Conservation (phyloP, 345 rosid genomes). For the Hevea brasiliensis region DNA sequence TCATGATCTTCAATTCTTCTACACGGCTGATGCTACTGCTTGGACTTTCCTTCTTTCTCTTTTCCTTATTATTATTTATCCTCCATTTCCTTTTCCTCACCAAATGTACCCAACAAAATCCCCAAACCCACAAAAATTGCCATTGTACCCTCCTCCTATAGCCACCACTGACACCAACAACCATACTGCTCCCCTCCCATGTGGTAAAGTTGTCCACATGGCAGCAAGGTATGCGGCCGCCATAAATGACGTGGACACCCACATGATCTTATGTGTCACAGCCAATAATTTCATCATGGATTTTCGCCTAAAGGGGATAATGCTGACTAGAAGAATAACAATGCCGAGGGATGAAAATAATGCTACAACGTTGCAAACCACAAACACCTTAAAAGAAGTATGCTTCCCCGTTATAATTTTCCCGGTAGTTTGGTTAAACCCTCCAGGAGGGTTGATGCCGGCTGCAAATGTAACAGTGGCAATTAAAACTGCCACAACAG, state of each 20-base stretch:
- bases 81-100: slow-evolving; percentile 48
- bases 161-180: slow-evolving; percentile 31
- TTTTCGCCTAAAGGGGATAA: slow-evolving; percentile 56
- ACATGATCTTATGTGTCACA: slow-evolving; percentile 58
- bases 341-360: slow-evolving; percentile 51
- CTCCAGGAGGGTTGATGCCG: slow-evolving; percentile 75
- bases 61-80: slow-evolving; percentile 16
- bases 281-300: slow-evolving; percentile 44
- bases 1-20: slow-evolving; percentile 35
- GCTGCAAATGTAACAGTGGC: slow-evolving; percentile 67
- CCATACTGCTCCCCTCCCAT: slow-evolving; percentile 37
- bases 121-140: slow-evolving; percentile 42
- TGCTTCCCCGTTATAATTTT: slow-evolving; percentile 30
- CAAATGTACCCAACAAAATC: slow-evolving; percentile 42
- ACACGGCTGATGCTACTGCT: slow-evolving; percentile 36
- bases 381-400: slow-evolving; percentile 53
- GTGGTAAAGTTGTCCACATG: slow-evolving; percentile 52
- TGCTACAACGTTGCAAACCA: slow-evolving; percentile 54
- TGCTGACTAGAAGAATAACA: slow-evolving; percentile 59
- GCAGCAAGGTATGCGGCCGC: slow-evolving; percentile 57
- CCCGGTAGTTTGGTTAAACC: slow-evolving; percentile 43
- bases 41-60: slow-evolving; percentile 28
- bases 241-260: slow-evolving; percentile 59
- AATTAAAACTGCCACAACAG: slow-evolving; percentile 55
- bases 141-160: slow-evolving; percentile 43